Evolutionary conservation across 2,329 filamentous ascomycete genomes (phyloP), one percentile per base, ranked within the genome.

Genomic region (Byssothecium circinans): DNA sequence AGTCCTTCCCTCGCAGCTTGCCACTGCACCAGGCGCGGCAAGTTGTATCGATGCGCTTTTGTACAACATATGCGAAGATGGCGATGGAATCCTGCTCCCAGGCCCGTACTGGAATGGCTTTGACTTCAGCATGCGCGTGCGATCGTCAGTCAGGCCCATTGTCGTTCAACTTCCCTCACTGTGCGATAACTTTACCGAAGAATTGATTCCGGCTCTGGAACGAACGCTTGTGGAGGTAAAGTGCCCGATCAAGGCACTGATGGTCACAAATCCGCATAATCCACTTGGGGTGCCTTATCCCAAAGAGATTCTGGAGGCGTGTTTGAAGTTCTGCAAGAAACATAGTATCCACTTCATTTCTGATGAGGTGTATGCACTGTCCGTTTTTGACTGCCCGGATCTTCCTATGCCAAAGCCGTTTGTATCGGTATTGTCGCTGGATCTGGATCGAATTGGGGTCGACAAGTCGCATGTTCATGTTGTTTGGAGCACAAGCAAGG

Each of bases 231-330:
- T 53, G 17, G 45, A 33, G 15, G 50, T 52, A 10, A 39, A 35
- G 18, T 53, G 46, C 34, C 51, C 47, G 0, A 44, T 56, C 36
- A 57, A 57, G 34, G 75, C 71, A 1, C 38, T 79, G 11, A 50
- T 79, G 43, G 51, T 79, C 20, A 71, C 66, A 14, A 74, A 76
- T 45, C 72, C 74, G 14, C 71, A 77, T 54, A 77, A 77, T 49
- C 75, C 75, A n/a, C 56, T 74, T 8, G 61, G 57, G 8, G 46
- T 54, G 39, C 58, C 61, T 50, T 72, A 71, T 46, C 44, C 67
- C 0, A 38, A 23, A 19, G 33, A 39, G 0, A 56, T 58, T 0
- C 19, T 72, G 0, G 52, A 57, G 7, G 60, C 30, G 5, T 47
- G 61, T 17, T 45, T 68, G 43, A 29, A 49, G 15, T 62, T 72